A percentile compares a stretch with the other conserved stretches of the same genome.
These are phyloP conservation scores for Carpinus viminea DNA, from an alignment of 306 rosid species.

Conservation along the genomic window DNA sequence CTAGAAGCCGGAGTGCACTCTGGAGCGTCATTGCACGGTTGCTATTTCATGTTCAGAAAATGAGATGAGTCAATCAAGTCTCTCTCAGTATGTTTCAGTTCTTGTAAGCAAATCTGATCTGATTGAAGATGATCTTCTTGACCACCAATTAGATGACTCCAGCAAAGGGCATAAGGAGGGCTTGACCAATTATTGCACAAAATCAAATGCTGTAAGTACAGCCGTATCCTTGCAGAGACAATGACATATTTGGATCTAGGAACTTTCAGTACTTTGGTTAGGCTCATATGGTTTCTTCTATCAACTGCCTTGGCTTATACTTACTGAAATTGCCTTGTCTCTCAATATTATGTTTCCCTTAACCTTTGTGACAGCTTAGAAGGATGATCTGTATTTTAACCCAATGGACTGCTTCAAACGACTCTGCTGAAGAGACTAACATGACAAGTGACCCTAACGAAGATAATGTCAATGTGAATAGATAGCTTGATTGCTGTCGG, in stretches of 20 bases:
- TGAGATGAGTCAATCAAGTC: constrained; percentile 56
- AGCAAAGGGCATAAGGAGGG: constrained; percentile 35
- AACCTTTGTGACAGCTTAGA: constrained; percentile 52
- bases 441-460: constrained; percentile 25
- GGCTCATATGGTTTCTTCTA: constrained; percentile 5
- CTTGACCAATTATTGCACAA: constrained; percentile 28
- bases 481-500: constrained; percentile 64
- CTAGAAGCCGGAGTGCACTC: constrained; percentile 81
- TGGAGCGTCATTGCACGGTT: constrained; percentile 79
- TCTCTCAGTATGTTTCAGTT: constrained; percentile 50
- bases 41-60: constrained; percentile 53
- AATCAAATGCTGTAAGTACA: constrained; percentile 53
- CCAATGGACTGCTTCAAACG: constrained; percentile 62
- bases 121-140: constrained; percentile 89
- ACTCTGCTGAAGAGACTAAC: constrained; percentile 28
- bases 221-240: constrained; percentile 71
- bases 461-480: constrained; percentile 37
- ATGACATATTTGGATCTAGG: background rate
- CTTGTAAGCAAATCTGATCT: constrained; percentile 65
- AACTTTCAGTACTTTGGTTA: background rate
- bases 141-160: constrained; percentile 40
- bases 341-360: constrained; percentile 43
- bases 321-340: background rate
- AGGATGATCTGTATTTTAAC: constrained; percentile 66
- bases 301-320: constrained; percentile 3